Evolutionary conservation across 768 basidiomycete species (phyloP).

Genomic region (Boletus edulis): DNA sequence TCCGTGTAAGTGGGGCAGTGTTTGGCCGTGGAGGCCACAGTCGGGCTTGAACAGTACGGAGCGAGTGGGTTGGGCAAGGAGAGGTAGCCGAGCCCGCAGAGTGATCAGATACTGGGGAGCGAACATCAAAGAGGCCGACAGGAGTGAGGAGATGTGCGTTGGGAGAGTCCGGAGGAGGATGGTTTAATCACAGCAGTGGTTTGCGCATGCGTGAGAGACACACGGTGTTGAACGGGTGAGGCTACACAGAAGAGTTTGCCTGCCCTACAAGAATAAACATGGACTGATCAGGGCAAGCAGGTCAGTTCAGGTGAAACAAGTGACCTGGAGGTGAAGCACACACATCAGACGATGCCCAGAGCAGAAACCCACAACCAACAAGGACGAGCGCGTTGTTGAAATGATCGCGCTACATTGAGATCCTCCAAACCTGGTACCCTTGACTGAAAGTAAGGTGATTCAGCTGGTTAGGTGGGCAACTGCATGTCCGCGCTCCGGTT

Average conservation of each 20-base stretch:
- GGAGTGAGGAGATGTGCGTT: slow-evolving; percentile 42
- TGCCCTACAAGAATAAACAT: slow-evolving; percentile 39
- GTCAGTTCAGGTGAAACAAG: too few species aligned
- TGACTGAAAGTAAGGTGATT: too few species aligned
- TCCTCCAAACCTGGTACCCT: too few species aligned
- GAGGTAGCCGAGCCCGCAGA: slow-evolving; percentile 30
- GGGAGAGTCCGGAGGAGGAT: slow-evolving; percentile 46
- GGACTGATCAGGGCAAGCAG: not conserved
- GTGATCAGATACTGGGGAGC: slow-evolving; percentile 32
- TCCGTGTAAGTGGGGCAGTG: slow-evolving; percentile 20
- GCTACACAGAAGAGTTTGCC: slow-evolving; percentile 52
- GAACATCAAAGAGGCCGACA: slow-evolving; percentile 31
- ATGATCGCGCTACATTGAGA: too few species aligned
- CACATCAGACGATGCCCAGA: too few species aligned
- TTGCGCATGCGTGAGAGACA: too few species aligned
- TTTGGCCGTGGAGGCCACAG: slow-evolving; percentile 21
- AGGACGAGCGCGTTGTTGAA: too few species aligned
- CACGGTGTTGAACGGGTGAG: slow-evolving; percentile 33
- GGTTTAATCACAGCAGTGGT: too few species aligned
- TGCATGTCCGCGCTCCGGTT: too few species aligned
- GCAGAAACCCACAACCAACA: too few species aligned
- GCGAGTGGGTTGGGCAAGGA: slow-evolving; percentile 24
- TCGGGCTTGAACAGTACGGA: slow-evolving; percentile 25
- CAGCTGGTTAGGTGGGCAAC: too few species aligned
- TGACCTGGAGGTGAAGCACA: too few species aligned